These are phyloP conservation scores for Fraxinus platypoda DNA, from an alignment of 305 asterid genomes.

Conservation along the genomic window DNA sequence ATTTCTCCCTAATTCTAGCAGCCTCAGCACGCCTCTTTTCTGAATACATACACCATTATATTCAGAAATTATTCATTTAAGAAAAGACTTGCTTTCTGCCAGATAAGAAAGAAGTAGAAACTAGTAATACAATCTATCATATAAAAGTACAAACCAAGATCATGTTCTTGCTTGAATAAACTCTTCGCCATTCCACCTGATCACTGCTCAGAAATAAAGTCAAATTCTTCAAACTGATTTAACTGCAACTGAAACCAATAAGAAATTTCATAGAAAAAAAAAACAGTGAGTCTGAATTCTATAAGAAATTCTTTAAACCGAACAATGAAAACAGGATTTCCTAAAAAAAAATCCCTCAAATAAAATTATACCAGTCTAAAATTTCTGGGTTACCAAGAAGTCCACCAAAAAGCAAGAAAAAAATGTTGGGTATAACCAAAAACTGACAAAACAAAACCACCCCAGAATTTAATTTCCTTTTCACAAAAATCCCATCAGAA, in stretches of 20 bases:
- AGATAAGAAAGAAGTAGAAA: background rate
- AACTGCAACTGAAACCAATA: background rate
- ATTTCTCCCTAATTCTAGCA: conserved; percentile 66
- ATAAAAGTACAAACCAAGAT: conserved; percentile 45
- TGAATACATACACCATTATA: conserved; percentile 21
- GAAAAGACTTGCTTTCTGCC: background rate
- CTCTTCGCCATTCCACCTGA: conserved; percentile 54
- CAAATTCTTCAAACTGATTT: conserved; percentile 1
- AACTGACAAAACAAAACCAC: background rate
- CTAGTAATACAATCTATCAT: background rate
- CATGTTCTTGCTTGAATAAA: conserved; percentile 63
- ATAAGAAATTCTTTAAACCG: background rate
- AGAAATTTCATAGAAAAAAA: background rate
- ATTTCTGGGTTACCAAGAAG: background rate
- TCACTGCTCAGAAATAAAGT: conserved; percentile 5
- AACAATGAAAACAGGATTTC: background rate
- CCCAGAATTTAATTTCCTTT: background rate
- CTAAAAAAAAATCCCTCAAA: background rate
- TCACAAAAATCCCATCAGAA: conserved; percentile 18
- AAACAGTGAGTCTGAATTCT: background rate
- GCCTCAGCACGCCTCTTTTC: conserved; percentile 73
- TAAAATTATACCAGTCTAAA: background rate
- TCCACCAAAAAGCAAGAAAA: background rate
- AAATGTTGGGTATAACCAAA: background rate
- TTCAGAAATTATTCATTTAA: background rate